These are phyloP conservation scores for Cordyceps javanica DNA, from an alignment of 2,329 filamentous ascomycete genomes.

Conservation along the genomic window DNA sequence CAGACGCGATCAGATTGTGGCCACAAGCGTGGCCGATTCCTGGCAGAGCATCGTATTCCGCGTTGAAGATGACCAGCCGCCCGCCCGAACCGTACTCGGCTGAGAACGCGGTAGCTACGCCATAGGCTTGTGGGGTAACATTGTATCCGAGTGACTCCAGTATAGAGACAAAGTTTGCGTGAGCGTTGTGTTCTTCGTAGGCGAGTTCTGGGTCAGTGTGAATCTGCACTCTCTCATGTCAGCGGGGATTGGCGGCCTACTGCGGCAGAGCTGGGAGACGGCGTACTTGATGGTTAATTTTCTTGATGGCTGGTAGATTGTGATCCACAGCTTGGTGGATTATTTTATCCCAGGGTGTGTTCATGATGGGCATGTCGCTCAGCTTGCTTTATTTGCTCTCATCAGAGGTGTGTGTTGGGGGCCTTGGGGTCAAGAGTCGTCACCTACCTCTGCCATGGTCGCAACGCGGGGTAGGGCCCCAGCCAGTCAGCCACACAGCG, in stretches of 20 bases:
- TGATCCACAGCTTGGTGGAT: neutral
- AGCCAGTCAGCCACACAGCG: neutral
- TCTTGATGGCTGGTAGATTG: neutral
- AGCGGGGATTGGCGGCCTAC: neutral
- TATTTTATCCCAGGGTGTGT: neutral
- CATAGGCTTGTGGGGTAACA: conserved; percentile 26
- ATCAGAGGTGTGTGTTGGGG: neutral
- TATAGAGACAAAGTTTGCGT: conserved; percentile 19
- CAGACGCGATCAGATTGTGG: conserved; percentile 24
- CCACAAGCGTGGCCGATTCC: conserved; percentile 32
- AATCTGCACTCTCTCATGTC: conserved; percentile 12
- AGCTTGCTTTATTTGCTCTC: neutral
- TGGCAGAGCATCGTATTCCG: conserved; percentile 29
- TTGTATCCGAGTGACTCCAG: conserved; percentile 19
- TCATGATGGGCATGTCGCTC: neutral
- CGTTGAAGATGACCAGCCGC: conserved; percentile 27
- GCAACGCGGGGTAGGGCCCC: neutral
- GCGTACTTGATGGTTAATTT: conserved; percentile 5
- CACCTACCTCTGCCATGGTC: neutral
- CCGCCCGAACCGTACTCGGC: conserved; percentile 23
- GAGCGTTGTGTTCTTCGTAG: conserved; percentile 24
- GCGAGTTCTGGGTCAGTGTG: conserved; percentile 24
- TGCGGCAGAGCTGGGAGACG: too few relatives aligned
- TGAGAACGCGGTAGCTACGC: conserved; percentile 28
- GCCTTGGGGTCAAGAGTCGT: neutral